Conservation (phyloP, 192 early-diverging fungal species). For the Dispira simplex region DNA sequence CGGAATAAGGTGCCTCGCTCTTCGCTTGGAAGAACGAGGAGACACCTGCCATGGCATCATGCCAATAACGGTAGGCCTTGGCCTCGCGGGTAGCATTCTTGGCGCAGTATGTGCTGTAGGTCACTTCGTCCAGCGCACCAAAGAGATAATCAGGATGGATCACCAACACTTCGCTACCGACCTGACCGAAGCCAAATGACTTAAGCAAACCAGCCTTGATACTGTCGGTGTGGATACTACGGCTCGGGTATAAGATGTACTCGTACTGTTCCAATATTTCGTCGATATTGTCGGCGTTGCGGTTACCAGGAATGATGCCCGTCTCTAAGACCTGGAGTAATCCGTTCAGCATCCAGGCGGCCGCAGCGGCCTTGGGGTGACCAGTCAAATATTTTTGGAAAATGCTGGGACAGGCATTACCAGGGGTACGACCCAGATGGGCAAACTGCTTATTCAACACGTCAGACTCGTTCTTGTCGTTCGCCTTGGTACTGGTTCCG, state of each 20-base stretch:
- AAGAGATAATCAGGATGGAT: slow-evolving; percentile 81
- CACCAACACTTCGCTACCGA: slow-evolving; percentile 74
- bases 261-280: slow-evolving; percentile 55
- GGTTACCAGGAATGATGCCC: slow-evolving; percentile 84
- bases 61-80: slow-evolving; percentile 76
- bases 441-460: slow-evolving; percentile 73
- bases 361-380: slow-evolving; percentile 94
- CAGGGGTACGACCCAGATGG: slow-evolving; percentile 73
- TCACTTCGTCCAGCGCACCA: slow-evolving; percentile 46
- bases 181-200: slow-evolving; percentile 92
- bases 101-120: slow-evolving; percentile 52
- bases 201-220: slow-evolving; percentile 84
- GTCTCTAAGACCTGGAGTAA: slow-evolving; percentile 70
- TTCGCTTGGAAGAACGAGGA: slow-evolving; percentile 78
- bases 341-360: slow-evolving; percentile 95
- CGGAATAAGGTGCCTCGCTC: slow-evolving; percentile 69
- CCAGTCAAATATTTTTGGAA: slow-evolving; percentile 93
- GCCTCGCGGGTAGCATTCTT: slow-evolving; percentile 57
- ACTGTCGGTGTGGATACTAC: slow-evolving; percentile 78
- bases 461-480: slow-evolving; percentile 88
- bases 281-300: slow-evolving; percentile 79
- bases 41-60: slow-evolving; percentile 71
- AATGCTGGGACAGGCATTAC: slow-evolving; percentile 60
- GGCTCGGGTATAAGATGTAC: slow-evolving; percentile 66
- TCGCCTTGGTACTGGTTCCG: slow-evolving; percentile 85